Conservation (phyloP, 768 basidiomycete species). For the Trametes meyenii region DNA sequence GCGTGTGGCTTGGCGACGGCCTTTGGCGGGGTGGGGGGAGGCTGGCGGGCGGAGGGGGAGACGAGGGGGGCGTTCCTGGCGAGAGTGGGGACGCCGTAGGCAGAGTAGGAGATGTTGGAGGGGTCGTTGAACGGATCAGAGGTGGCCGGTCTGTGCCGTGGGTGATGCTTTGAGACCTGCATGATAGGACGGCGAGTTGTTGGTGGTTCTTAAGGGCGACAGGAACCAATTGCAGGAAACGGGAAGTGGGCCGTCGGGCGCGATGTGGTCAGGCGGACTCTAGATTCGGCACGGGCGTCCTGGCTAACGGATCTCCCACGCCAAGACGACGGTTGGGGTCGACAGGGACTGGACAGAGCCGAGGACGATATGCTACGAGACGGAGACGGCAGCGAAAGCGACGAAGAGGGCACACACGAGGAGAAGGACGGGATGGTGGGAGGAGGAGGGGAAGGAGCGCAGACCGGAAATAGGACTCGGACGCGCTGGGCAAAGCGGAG, state of each 20-base stretch:
- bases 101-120: slow-evolving; percentile 32
- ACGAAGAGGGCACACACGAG: not conserved
- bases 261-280: slow-evolving; percentile 19
- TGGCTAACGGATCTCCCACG: slow-evolving; percentile 27
- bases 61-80: slow-evolving; percentile 30
- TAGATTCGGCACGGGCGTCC: slow-evolving; percentile 15
- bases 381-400: not conserved
- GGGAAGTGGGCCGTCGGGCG: slow-evolving; percentile 1
- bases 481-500: not conserved
- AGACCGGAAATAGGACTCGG: slow-evolving; percentile 7
- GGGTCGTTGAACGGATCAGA: slow-evolving; percentile 37
- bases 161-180: slow-evolving; percentile 33
- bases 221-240: slow-evolving; percentile 12
- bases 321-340: slow-evolving; percentile 24
- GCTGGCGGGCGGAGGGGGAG: slow-evolving; percentile 19
- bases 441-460: slow-evolving; percentile 1
- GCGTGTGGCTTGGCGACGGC: slow-evolving; percentile 38
- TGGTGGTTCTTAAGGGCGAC: slow-evolving; percentile 14
- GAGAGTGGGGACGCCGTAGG: slow-evolving; percentile 36
- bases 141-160: slow-evolving; percentile 31
- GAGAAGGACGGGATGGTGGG: slow-evolving; percentile 4
- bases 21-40: slow-evolving; percentile 42
- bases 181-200: slow-evolving; percentile 24
- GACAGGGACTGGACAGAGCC: not conserved
- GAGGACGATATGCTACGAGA: slow-evolving; percentile 1